A percentile compares a stretch with the other conserved stretches of the same genome.
Evolutionary conservation across 73 alveolate genomes (phyloP).

Genomic region (Symbiodinium natans): DNA sequence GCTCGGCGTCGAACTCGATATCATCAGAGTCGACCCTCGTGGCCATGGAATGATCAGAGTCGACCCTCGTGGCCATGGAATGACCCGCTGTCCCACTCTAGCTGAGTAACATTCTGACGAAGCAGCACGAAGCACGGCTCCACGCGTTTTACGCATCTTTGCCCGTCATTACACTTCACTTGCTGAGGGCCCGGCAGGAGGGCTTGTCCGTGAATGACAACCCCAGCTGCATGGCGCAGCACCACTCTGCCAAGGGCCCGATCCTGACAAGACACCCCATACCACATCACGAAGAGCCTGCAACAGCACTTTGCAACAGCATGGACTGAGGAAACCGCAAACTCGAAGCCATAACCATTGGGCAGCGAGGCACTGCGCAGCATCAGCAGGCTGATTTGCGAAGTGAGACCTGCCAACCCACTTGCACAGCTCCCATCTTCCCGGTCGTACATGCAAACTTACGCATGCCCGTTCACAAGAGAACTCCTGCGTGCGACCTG

Average conservation of each 20-base stretch:
- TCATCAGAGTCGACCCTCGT: conserved; percentile 44
- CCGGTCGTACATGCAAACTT: too few relatives aligned
- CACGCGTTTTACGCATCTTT: too few relatives aligned
- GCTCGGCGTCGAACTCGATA: conserved; percentile 46
- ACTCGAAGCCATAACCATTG: conserved; percentile 59
- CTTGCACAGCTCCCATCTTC: background rate
- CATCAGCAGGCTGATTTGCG: conserved; percentile 56
- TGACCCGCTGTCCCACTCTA: too few relatives aligned
- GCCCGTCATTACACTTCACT: too few relatives aligned
- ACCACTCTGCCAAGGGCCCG: conserved; percentile 55
- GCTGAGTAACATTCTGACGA: too few relatives aligned
- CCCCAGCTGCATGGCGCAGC: conserved; percentile 39
- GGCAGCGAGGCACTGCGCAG: conserved; percentile 55
- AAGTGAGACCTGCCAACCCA: background rate
- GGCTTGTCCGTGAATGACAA: conserved; percentile 73
- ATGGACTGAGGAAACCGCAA: background rate
- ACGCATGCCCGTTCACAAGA: too few relatives aligned
- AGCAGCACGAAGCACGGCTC: too few relatives aligned
- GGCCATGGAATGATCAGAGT: background rate
- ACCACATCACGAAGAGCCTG: background rate
- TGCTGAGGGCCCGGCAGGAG: conserved; percentile 15
- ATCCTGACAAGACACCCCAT: background rate
- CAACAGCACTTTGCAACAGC: background rate
- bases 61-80: background rate
- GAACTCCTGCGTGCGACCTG: too few relatives aligned